A percentile compares a stretch with the other conserved stretches of the same genome.
phyloP scores from a whole-genome alignment of 805 yeast species.

The Pichia scutulata region DNA sequence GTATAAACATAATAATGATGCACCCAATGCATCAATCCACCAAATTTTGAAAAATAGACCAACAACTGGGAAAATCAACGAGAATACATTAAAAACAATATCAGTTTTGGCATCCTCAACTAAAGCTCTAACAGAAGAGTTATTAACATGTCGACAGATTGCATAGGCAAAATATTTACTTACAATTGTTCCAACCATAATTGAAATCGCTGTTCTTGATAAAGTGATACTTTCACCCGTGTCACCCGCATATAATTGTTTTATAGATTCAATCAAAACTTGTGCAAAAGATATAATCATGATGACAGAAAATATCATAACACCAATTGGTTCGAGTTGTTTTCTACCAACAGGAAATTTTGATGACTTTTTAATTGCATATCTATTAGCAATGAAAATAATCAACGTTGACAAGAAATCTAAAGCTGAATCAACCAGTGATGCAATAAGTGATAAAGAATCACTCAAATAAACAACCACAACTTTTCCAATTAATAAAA shows the following conservation, averaged over 20 bases:
- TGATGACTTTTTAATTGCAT: slow-evolving; percentile 31
- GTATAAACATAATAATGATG: slow-evolving; percentile 52
- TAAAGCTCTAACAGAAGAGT: slow-evolving; percentile 67
- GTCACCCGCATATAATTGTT: slow-evolving; percentile 31
- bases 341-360: slow-evolving; percentile 65
- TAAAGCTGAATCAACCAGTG: slow-evolving; percentile 66
- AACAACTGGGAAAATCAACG: slow-evolving; percentile 59
- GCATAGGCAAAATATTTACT: slow-evolving; percentile 54
- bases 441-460: slow-evolving; percentile 72
- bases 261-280: slow-evolving; percentile 58
- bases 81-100: slow-evolving; percentile 62
- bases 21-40: slow-evolving; percentile 77
- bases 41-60: slow-evolving; percentile 48
- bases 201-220: slow-evolving; percentile 41
- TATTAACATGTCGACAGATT: slow-evolving; percentile 53
- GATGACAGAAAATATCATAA: slow-evolving; percentile 61
- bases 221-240: slow-evolving; percentile 38
- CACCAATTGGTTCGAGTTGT: slow-evolving; percentile 72
- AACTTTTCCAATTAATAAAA: slow-evolving; percentile 52
- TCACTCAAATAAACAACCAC: slow-evolving; percentile 54
- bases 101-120: slow-evolving; percentile 82
- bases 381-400: slow-evolving; percentile 52
- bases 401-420: slow-evolving; percentile 71
- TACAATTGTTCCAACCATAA: slow-evolving; percentile 58
- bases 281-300: slow-evolving; percentile 67